These are phyloP conservation scores for Jatropha podagrica DNA, from an alignment of 441 rosid genomes.

Conservation along the genomic window DNA sequence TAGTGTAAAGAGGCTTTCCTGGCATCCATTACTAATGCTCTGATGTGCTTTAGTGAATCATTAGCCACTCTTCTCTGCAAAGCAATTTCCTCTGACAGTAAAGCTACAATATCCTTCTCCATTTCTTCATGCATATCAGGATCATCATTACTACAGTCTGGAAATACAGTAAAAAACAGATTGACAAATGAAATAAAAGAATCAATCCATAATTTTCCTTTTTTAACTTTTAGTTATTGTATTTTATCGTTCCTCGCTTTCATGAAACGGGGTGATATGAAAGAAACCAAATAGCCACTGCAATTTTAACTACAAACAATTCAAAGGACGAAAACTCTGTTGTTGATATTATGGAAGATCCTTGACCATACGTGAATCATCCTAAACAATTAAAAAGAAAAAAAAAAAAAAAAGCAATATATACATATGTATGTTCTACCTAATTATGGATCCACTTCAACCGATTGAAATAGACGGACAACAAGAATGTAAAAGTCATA, in stretches of 20 bases:
- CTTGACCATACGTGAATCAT: not conserved
- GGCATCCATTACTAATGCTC: slow-evolving; percentile 29
- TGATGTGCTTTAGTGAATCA: slow-evolving; percentile 36
- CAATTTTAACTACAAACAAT: not conserved
- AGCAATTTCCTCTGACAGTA: slow-evolving; percentile 48
- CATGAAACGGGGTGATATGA: not conserved
- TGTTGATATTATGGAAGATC: not conserved
- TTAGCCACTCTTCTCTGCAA: slow-evolving; percentile 40
- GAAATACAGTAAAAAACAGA: not conserved
- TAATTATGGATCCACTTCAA: not conserved
- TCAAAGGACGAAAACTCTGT: not conserved
- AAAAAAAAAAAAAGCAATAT: no score
- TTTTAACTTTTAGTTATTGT: not conserved
- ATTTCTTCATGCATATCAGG: slow-evolving; percentile 40
- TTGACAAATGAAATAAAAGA: not conserved
- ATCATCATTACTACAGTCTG: slow-evolving; percentile 45
- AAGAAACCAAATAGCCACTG: not conserved
- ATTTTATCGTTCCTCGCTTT: not conserved
- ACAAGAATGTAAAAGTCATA: not conserved
- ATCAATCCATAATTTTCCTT: not conserved
- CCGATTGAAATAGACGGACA: not conserved
- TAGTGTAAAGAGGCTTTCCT: slow-evolving; percentile 42
- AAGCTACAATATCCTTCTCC: slow-evolving; percentile 37
- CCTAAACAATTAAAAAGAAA: not conserved
- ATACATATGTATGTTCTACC: not conserved